A percentile compares a stretch with the other conserved stretches of the same genome.
Evolutionary conservation across 495 filamentous ascomycete species (phyloP).

Genomic region (Emericellopsis terricola): DNA sequence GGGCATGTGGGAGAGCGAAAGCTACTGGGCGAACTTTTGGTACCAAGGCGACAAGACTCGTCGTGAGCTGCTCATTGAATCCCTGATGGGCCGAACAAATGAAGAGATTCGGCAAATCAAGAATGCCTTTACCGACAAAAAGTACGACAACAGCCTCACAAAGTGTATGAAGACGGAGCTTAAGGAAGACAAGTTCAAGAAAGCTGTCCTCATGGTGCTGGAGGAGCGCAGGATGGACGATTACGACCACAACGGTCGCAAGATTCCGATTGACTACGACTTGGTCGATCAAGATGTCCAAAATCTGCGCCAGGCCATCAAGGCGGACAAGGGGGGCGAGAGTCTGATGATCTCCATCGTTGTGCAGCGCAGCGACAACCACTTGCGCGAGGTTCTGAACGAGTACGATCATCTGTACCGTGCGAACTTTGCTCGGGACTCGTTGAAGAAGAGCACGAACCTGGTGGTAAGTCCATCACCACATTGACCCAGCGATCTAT

Average conservation of each 20-base stretch:
- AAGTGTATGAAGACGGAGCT: conserved; percentile 83
- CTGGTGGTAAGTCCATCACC: conserved; percentile 51
- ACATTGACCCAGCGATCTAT: conserved; percentile 2
- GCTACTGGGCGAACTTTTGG: conserved; percentile 97
- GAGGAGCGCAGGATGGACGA: conserved; percentile 76
- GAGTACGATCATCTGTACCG: conserved; percentile 50
- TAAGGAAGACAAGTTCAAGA: conserved; percentile 86
- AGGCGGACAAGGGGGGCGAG: conserved; percentile 66
- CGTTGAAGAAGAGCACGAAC: conserved; percentile 76
- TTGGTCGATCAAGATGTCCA: conserved; percentile 54
- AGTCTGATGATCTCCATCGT: conserved; percentile 80
- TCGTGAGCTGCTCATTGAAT: conserved; percentile 80
- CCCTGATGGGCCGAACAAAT: conserved; percentile 75
- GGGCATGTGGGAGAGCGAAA: conserved; percentile 83
- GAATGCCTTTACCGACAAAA: conserved; percentile 78
- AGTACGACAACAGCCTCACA: conserved; percentile 67
- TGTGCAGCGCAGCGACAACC: conserved; percentile 56
- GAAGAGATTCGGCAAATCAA: conserved; percentile 81
- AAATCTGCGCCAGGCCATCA: conserved; percentile 49
- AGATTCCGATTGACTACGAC: conserved; percentile 21
- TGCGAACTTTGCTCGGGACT: conserved; percentile 71
- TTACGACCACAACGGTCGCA: conserved; percentile 26
- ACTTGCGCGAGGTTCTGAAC: conserved; percentile 62
- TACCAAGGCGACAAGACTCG: conserved; percentile 78
- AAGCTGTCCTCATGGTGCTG: conserved; percentile 68